Conservation (phyloP, 2,329 filamentous ascomycete species). For the Proliferodiscus dingleyae region DNA sequence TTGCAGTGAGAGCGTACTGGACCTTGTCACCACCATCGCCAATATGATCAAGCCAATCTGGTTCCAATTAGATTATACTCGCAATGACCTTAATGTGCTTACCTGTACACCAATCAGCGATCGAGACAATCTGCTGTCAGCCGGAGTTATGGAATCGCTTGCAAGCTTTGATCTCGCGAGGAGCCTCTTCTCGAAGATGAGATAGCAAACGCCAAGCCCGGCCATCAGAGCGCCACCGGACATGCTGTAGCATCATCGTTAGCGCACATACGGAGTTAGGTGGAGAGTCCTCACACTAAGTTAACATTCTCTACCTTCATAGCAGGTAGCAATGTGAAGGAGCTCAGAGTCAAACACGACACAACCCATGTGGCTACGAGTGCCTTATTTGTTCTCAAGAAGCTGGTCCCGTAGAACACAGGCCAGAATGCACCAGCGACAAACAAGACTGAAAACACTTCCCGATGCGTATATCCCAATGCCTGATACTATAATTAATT, state of each 20-base stretch:
- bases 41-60: conserved; percentile 69
- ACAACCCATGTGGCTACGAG: conserved; percentile 68
- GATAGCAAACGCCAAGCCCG: conserved; percentile 68
- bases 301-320: conserved; percentile 75
- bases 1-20: conserved; percentile 79
- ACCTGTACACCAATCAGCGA: conserved; percentile 63
- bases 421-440: conserved; percentile 76
- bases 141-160: conserved; percentile 21
- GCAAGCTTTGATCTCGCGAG: conserved; percentile 23
- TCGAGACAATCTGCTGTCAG: conserved; percentile 49
- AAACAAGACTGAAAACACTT: conserved; percentile 80
- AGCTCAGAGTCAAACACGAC: conserved; percentile 79
- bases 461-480: conserved; percentile 84
- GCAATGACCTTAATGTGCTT: conserved; percentile 20
- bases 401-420: conserved; percentile 63
- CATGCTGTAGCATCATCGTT: conserved; percentile 44
- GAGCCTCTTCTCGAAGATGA: conserved; percentile 65
- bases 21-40: conserved; percentile 80
- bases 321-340: conserved; percentile 83
- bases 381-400: conserved; percentile 60
- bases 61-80: background rate
- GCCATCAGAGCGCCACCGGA: conserved; percentile 76
- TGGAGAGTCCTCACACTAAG: conserved; percentile 57
- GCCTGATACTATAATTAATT: too few species aligned
- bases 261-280: background rate